Evolutionary conservation across 129 eudicot species (phyloP).

Genomic region (Cynara cardunculus): DNA sequence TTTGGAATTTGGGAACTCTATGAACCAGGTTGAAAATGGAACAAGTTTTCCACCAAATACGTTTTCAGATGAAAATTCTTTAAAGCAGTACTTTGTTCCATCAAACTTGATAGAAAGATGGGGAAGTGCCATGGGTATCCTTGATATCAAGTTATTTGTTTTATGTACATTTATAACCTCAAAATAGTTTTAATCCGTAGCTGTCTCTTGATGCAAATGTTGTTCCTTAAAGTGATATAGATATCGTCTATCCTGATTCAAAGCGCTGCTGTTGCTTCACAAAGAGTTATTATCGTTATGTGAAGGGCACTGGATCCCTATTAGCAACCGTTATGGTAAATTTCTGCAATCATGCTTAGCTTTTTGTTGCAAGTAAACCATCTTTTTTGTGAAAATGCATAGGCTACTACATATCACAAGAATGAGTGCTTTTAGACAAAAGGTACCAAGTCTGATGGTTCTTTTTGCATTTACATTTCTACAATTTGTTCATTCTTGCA

Average conservation of each 20-base stretch:
- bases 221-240: constrained; percentile 45
- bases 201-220: background rate
- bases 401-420: background rate
- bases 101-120: constrained; percentile 77
- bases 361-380: background rate
- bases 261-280: constrained; percentile 96
- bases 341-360: background rate
- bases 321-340: constrained; percentile 72
- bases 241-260: constrained; percentile 91
- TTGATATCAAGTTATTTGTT: constrained; percentile 7
- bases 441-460: background rate
- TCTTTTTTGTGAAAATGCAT: constrained; percentile 2
- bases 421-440: background rate
- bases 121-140: constrained; percentile 99
- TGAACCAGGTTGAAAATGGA: constrained; percentile 20
- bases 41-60: constrained; percentile 12
- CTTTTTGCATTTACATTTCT: no score
- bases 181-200: background rate
- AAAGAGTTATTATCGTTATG: constrained; percentile 91
- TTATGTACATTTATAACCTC: background rate
- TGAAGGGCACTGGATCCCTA: constrained; percentile 96
- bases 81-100: constrained; percentile 59
- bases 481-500: no score
- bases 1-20: constrained; percentile 46
- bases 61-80: constrained; percentile 16